Evolutionary conservation across 139 green algal genomes (phyloP).

Genomic region (Raphidocelis subcapitata): DNA sequence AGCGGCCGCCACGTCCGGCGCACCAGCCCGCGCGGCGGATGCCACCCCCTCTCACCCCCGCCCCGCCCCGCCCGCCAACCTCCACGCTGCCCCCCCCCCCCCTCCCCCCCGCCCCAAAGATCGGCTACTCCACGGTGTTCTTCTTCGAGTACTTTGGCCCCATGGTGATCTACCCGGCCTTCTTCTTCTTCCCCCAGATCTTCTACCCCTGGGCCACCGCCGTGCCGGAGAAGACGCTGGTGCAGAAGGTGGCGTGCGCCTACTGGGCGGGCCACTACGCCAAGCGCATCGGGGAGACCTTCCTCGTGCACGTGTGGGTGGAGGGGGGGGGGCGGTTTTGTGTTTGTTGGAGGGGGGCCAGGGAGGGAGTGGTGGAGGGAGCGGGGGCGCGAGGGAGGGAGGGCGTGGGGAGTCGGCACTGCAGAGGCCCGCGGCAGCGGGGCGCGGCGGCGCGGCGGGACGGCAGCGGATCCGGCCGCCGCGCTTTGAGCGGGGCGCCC

Average conservation of each 20-base stretch:
- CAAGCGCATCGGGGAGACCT: slow-evolving; percentile 96
- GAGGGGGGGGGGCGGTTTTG: neutral
- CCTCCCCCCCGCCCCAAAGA: slow-evolving; percentile 46
- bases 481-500: too few relatives aligned
- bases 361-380: too few relatives aligned
- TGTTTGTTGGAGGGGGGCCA: too few relatives aligned
- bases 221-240: slow-evolving; percentile 31
- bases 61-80: neutral
- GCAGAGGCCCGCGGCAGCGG: too few relatives aligned
- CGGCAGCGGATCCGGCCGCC: too few relatives aligned
- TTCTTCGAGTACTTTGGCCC: slow-evolving; percentile 98
- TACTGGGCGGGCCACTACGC: slow-evolving; percentile 96
- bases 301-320: slow-evolving; percentile 87
- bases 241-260: slow-evolving; percentile 79
- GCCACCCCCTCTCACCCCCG: too few relatives aligned
- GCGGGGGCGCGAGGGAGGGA: too few relatives aligned
- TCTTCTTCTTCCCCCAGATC: slow-evolving; percentile 83
- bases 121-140: slow-evolving; percentile 95
- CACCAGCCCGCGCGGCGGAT: too few relatives aligned
- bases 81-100: neutral
- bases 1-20: too few relatives aligned
- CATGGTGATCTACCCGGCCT: slow-evolving; percentile 89
- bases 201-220: slow-evolving; percentile 55
- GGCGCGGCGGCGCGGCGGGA: too few relatives aligned
- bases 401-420: too few relatives aligned